Base-by-base conservation (phyloP, 441 rosid species). In the Manihot esculenta region DNA sequence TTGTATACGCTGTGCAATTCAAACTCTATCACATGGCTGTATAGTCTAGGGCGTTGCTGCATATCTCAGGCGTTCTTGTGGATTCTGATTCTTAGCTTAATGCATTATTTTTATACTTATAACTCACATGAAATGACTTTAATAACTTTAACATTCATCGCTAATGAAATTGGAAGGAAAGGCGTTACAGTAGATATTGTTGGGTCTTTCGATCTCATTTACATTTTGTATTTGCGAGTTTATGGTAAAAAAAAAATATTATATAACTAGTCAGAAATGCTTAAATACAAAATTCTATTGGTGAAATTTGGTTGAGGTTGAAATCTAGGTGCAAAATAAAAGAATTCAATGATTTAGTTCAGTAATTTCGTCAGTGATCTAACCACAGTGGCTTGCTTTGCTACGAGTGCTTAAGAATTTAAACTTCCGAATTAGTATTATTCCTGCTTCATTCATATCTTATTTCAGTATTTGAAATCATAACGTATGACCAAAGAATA, bases 361-460 rank as follows among this genome's bases (percentile, higher is more conserved):
- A 30, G 2, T 45, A 15, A 11, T 7, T 58, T 7, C 4, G 21
- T 33, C 33, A 18, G 47, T 30, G 42, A 24, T 63, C 33, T 24
- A 30, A 21, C 23, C 67, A 3, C 27, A 5, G n/a, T 0, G 3
- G 59, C 35, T 15, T 10, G 21, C 18, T 17, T 61, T 68, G 62
- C 18, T 51, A 10, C 3, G 51, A 47, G 14, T 53, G 24, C 23
- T 38, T 38, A 38, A 38, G 42, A 38, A 38, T 7, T 38, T 38
- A 38, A 38, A 38, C 42, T 38, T 38, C 42, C 8, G 7, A 5
- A 38, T 1, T 38, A 38, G 42, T 5, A 38, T 38, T 5, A 38
- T 38, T 38, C 47, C 11, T 63, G 68, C 33, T 42, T 51, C 63
- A 42, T 24, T 68, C 68, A 18, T 50, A 41, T 53, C 50, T 63